Conservation (phyloP, 2,329 filamentous ascomycete genomes). For the Microsporum ferrugineum region DNA sequence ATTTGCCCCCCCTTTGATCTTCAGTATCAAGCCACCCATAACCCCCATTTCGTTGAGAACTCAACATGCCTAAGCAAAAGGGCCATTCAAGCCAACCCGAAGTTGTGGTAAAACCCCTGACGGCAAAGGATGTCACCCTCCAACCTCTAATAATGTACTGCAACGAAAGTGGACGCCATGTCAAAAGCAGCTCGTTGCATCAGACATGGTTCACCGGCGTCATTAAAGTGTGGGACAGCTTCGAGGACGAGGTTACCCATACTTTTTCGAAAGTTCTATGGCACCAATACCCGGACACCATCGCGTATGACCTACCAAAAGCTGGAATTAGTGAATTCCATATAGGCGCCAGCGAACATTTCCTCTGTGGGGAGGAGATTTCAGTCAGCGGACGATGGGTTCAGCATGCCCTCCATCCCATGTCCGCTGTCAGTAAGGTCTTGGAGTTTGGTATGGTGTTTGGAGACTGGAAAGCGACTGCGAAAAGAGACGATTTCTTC, state of each 20-base stretch:
- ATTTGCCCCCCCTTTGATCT: neutral
- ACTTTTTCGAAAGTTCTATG: neutral
- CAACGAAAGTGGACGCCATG: neutral
- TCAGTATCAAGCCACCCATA: neutral
- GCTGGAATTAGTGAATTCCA: neutral
- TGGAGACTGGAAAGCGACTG: conserved; percentile 12
- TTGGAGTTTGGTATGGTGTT: conserved; percentile 3
- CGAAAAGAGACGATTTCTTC: conserved; percentile 2
- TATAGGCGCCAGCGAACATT: conserved; percentile 4
- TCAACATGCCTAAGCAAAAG: neutral
- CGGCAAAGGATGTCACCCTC: neutral
- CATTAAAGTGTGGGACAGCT: neutral
- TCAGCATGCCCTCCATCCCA: conserved; percentile 7
- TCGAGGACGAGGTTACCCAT: conserved; percentile 1
- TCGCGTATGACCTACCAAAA: neutral
- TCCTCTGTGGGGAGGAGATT: conserved; percentile 11
- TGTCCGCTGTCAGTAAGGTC: conserved; percentile 9
- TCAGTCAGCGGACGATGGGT: conserved; percentile 10
- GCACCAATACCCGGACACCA: neutral
- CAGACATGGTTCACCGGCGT: neutral
- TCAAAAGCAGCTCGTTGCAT: conserved; percentile 6
- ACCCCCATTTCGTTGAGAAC: neutral
- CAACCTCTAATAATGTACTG: neutral
- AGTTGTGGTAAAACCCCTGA: neutral
- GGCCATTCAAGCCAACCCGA: neutral